Evolutionary conservation across 2,329 filamentous ascomycete genomes (phyloP), one percentile per base, ranked within the genome.

Genomic region (Ceratocystis colombiana): DNA sequence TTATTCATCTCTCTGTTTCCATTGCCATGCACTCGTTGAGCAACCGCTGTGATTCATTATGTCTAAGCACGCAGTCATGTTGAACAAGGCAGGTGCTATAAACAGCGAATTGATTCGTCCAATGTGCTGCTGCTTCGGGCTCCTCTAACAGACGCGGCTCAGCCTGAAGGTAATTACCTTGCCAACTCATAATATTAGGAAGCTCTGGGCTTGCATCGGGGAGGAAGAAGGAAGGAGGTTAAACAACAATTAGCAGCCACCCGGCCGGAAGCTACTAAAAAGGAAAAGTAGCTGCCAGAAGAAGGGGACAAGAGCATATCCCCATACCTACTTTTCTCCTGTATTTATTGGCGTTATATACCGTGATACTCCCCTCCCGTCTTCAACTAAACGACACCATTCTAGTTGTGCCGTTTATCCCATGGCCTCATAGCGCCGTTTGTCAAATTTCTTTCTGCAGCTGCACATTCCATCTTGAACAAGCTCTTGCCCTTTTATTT

Each of bases 141-240:
- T 41, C 8, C 12, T 41, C 10, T 1, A 12, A 12, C 37, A 41
- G 37, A 15, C 37, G 15, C 10, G 8, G 48, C 48, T 53, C 48
- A 10, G 20, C 20, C 15, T 25, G 25, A 15, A 53, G 12, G 48
- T 28, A 53, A 28, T 53, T 53, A 15, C 48, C 20, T 53, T 53
- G 48, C 48, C 48, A 53, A 5, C 22, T 28, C 48, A 53, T 53
- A 53, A 53, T 10, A 53, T 53, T 53, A 53, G 48, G 48, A 41
- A 28, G 48, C 22, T 53, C 48, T 53, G 22, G 10, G 48, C 48
- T 53, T 53, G 48, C 48, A 53, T 53, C 48, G 48, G 10, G 48
- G 48, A 53, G 48, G 48, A 53, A 53, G 22, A 22, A 53, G 48
- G 48, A 53, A 28, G 48, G 48, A 53, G 48, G 48, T 25, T 25